A percentile compares a stretch with the other conserved stretches of the same genome.
These are phyloP conservation scores for Lipomyces orientalis DNA, from an alignment of 805 yeast genomes.

Conservation along the genomic window DNA sequence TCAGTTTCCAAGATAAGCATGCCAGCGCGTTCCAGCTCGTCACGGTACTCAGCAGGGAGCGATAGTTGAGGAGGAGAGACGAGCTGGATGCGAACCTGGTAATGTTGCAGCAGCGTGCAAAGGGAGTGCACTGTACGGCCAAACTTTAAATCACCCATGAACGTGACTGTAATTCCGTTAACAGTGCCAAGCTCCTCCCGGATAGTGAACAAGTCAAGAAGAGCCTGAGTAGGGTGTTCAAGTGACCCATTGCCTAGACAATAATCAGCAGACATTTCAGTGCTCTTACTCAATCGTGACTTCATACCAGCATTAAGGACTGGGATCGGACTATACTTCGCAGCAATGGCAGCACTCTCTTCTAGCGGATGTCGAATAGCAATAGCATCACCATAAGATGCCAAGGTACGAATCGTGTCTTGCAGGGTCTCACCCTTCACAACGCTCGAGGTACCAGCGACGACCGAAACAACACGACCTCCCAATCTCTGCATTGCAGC, in stretches of 20 bases:
- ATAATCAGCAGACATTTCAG: not conserved
- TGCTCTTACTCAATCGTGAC: not conserved
- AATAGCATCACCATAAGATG: constrained; percentile 95
- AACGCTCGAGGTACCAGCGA: constrained; percentile 87
- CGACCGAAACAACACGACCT: constrained; percentile 90
- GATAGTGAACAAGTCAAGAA: constrained; percentile 94
- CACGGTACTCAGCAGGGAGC: constrained; percentile 75
- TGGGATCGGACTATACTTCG: constrained; percentile 96
- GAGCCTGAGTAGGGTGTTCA: constrained; percentile 99
- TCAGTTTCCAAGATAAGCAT: constrained; percentile 77
- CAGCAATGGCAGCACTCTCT: constrained; percentile 90
- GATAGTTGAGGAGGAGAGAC: constrained; percentile 89
- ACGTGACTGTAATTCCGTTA: constrained; percentile 95
- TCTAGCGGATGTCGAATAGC: constrained; percentile 96
- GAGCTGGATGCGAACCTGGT: constrained; percentile 90
- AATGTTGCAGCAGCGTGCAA: constrained; percentile 85
- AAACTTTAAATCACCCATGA: constrained; percentile 97
- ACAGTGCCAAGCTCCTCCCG: constrained; percentile 99
- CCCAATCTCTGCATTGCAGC: constrained; percentile 99
- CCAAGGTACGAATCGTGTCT: constrained; percentile 93
- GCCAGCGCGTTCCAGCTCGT: constrained; percentile 67
- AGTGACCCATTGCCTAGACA: constrained; percentile 74
- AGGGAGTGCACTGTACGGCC: constrained; percentile 99
- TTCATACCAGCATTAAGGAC: constrained; percentile 86
- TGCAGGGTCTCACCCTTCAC: constrained; percentile 98